phyloP scores from a whole-genome alignment of 257 asterid genomes.

The Solanum paucissectum region DNA sequence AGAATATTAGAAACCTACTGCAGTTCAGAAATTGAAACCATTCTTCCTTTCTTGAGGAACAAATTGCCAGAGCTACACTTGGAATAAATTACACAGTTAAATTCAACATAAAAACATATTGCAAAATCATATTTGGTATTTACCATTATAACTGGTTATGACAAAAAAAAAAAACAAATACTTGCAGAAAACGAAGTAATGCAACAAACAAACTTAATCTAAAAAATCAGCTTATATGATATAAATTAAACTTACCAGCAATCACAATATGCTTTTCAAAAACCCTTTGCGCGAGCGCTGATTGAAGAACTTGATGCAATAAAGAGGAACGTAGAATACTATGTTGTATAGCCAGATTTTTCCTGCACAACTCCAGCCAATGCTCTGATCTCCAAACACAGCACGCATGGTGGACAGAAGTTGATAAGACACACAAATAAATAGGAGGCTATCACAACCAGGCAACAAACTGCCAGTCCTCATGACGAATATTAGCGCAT shows the following conservation, averaged over 20 bases:
- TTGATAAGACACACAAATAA: neutral
- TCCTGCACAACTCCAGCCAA: conserved; percentile 98
- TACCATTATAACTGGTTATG: neutral
- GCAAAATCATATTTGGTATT: neutral
- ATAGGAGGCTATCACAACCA: neutral
- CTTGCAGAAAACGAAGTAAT: neutral
- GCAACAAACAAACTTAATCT: neutral
- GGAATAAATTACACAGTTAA: neutral
- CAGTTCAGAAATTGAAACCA: neutral
- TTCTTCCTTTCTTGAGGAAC: neutral
- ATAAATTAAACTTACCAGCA: neutral
- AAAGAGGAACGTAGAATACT: conserved; percentile 68
- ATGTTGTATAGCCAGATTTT: conserved; percentile 89
- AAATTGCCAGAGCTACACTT: neutral
- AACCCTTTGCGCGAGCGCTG: neutral
- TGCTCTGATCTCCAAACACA: conserved; percentile 63
- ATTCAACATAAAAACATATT: neutral
- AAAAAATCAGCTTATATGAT: neutral
- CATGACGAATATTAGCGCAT: conserved; percentile 79
- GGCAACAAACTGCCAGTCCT: conserved; percentile 88
- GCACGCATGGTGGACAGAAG: conserved; percentile 42
- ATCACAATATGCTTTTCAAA: neutral
- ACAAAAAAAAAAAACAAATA: neutral
- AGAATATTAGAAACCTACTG: neutral
- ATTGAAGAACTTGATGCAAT: conserved; percentile 59